Evolutionary conservation across 768 basidiomycete genomes (phyloP).

Genomic region (Lactifluus echinatus): DNA sequence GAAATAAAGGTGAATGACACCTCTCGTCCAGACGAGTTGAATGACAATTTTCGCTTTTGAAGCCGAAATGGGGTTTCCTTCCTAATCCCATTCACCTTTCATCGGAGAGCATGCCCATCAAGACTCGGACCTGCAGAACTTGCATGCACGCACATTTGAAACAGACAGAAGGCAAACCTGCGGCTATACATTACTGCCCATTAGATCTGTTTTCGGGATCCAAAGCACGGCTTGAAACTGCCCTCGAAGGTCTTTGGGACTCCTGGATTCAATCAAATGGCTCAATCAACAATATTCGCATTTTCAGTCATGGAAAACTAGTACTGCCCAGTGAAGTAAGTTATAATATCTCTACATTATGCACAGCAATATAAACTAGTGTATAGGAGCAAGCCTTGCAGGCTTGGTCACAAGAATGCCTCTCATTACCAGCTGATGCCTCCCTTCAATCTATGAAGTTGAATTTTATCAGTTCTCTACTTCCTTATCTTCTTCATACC

Average conservation of each 20-base stretch:
- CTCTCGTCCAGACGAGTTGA: background rate
- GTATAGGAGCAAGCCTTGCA: background rate
- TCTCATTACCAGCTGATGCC: conserved; percentile 1
- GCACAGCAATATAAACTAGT: conserved; percentile 6
- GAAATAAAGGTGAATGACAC: conserved; percentile 76
- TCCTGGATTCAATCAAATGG: conserved; percentile 62
- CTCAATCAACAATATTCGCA: conserved; percentile 67
- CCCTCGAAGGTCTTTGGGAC: conserved; percentile 63
- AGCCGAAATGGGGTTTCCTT: conserved; percentile 98
- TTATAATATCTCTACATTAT: conserved; percentile 1
- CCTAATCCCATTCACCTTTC: conserved; percentile 59
- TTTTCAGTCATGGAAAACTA: conserved; percentile 62
- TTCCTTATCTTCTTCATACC: conserved; percentile 40
- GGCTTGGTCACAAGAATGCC: conserved; percentile 10
- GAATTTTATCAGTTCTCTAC: conserved; percentile 42
- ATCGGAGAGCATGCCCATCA: conserved; percentile 43
- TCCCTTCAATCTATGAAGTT: conserved; percentile 31
- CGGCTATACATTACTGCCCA: conserved; percentile 63
- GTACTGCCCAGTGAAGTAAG: conserved; percentile 53
- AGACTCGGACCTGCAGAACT: conserved; percentile 74
- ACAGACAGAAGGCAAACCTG: conserved; percentile 30
- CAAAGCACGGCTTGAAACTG: conserved; percentile 46
- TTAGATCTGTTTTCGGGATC: conserved; percentile 82
- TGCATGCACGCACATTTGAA: conserved; percentile 76
- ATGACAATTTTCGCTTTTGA: background rate